Evolutionary conservation across 2,329 filamentous ascomycete species (phyloP), one percentile per base, ranked within the genome.

Genomic region (Hymenoscyphus repandus): DNA sequence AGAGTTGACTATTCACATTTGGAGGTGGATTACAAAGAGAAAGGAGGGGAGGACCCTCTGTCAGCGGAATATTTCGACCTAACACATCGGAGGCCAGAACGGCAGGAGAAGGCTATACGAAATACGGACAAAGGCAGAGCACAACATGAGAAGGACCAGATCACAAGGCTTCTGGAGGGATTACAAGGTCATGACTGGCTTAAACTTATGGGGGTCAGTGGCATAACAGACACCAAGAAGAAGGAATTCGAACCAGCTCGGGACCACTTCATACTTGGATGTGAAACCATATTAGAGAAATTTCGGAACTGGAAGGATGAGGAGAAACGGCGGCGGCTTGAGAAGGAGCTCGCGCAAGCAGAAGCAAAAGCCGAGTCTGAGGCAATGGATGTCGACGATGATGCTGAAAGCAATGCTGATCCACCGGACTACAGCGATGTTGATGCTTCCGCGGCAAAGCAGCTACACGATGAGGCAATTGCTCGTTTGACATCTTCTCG

Each of bases 111-210:
- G 49, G 79, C 78, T 1, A 82, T 84, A 43, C 74, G 82, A 31
- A 85, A 85, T 56, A 74, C 78, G 0, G 82, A 85, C 62, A 82
- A 78, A 62, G 80, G 79, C 11, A 76, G 80, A 9, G 82, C 82
- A 13, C 80, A 85, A 58, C 82, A 85, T 71, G 82, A 85, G 59
- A 81, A 77, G 58, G 80, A 84, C 53, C 80, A 83, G 59, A 78
- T 85, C 37, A 76, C 81, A 48, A 75, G 81, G 32, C 68, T 85
- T 13, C 76, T 96, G 6, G 90, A 93, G 48, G 90, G 90, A 15
- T 77, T 99, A 1, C 86, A 90, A 66, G 88, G 92, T 2, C 89
- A 88, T 51, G 93, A 97, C 68, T 99, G 93, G 93, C 75, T 96
- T 50, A 85, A 88, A 54, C 80, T 91, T 3, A 90, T 99, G 83